Evolutionary conservation across 257 asterid species (phyloP).

Genomic region (Paraleonurus japonicus): DNA sequence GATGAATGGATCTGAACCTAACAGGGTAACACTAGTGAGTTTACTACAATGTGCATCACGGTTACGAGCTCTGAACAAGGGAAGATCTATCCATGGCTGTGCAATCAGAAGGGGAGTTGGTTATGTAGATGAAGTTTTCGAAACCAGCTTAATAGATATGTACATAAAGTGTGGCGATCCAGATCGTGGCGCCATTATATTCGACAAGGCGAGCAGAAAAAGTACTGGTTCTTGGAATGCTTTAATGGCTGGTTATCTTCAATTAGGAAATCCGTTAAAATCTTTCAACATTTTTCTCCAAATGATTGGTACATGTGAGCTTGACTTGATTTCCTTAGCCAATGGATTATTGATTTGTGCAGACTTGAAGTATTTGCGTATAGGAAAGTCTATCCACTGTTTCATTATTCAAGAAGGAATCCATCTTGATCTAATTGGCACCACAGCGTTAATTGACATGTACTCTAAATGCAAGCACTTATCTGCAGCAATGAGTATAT

Average conservation of each 20-base stretch:
- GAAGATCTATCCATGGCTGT: conserved; percentile 57
- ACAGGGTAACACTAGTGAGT: conserved; percentile 63
- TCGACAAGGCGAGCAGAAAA: conserved; percentile 30
- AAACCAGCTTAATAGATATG: conserved; percentile 57
- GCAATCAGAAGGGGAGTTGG: conserved; percentile 53
- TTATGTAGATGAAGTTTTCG: conserved; percentile 45
- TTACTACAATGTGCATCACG: conserved; percentile 50
- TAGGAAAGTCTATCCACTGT: conserved; percentile 55
- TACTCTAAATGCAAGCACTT: conserved; percentile 49
- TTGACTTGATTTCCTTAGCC: conserved; percentile 51
- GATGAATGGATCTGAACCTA: conserved; percentile 48
- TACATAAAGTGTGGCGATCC: conserved; percentile 46
- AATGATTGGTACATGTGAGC: conserved; percentile 36
- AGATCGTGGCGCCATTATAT: conserved; percentile 27
- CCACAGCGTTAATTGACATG: conserved; percentile 52
- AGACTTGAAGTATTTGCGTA: conserved; percentile 35
- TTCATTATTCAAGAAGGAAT: conserved; percentile 35
- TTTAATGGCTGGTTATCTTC: conserved; percentile 46
- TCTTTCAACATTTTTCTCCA: conserved; percentile 37
- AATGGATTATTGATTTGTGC: conserved; percentile 52
- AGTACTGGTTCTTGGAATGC: conserved; percentile 53
- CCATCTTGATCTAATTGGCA: conserved; percentile 46
- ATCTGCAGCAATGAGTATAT: conserved; percentile 38
- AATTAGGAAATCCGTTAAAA: conserved; percentile 34
- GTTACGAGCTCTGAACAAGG: conserved; percentile 35